phyloP scores from a whole-genome alignment of 192 early-diverging fungal genomes.

The Coemansia sp. region DNA sequence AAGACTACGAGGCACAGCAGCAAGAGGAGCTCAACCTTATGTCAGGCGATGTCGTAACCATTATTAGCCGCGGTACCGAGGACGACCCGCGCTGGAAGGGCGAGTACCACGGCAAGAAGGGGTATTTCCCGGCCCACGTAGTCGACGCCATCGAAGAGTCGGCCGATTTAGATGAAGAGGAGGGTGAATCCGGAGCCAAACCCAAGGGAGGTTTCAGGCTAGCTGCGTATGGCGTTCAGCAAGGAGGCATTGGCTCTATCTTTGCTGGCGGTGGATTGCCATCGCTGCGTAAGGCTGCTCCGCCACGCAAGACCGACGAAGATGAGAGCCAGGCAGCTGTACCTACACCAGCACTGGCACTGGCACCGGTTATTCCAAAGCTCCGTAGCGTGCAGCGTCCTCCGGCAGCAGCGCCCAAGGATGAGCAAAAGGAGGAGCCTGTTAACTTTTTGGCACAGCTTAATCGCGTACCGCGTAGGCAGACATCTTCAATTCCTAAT shows the following conservation, averaged over 20 bases:
- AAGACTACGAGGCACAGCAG: slow-evolving; percentile 72
- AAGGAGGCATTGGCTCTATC: slow-evolving; percentile 76
- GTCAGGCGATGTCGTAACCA: slow-evolving; percentile 67
- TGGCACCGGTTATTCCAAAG: slow-evolving; percentile 37
- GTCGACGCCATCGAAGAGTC: slow-evolving; percentile 53
- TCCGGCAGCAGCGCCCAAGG: slow-evolving; percentile 21
- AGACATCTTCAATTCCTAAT: slow-evolving; percentile 10
- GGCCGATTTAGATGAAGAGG: slow-evolving; percentile 31
- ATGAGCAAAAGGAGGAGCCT: slow-evolving; percentile 31
- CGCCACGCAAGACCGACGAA: slow-evolving; percentile 30
- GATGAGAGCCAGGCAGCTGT: slow-evolving; percentile 6
- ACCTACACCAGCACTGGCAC: slow-evolving; percentile 18
- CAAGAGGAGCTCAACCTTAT: slow-evolving; percentile 70
- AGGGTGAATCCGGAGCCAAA: slow-evolving; percentile 13
- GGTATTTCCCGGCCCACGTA: slow-evolving; percentile 69
- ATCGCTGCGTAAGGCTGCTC: slow-evolving; percentile 63
- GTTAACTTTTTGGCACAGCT: slow-evolving; percentile 49
- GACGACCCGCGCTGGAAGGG: slow-evolving; percentile 71
- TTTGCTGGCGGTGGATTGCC: slow-evolving; percentile 74
- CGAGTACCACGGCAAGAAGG: slow-evolving; percentile 78
- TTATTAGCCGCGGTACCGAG: slow-evolving; percentile 62
- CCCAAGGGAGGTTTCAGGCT: slow-evolving; percentile 61
- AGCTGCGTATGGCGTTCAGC: slow-evolving; percentile 77
- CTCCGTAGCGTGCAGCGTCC: slow-evolving; percentile 51
- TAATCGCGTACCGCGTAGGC: slow-evolving; percentile 44